These are phyloP conservation scores for Chaetomiaceae sp. DNA, from an alignment of 2,329 filamentous ascomycete genomes.

Conservation along the genomic window DNA sequence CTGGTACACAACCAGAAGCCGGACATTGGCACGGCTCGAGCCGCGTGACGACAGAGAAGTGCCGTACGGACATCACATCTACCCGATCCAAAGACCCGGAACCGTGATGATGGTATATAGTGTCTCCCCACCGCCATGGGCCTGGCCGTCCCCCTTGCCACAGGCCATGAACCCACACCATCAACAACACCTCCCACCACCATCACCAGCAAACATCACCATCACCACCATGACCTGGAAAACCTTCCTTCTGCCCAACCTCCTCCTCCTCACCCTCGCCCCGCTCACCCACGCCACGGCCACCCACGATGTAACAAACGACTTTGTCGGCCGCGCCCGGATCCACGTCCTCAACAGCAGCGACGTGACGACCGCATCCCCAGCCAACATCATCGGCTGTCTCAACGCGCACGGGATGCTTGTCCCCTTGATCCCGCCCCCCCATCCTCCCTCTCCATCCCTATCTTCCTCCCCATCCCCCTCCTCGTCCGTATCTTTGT, in stretches of 20 bases:
- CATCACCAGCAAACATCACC: neutral
- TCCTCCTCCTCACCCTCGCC: neutral
- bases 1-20: slow-evolving; percentile 1
- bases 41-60: neutral
- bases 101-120: no score
- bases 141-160: no score
- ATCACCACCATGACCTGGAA: no score
- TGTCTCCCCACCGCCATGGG: no score
- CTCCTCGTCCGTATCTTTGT: no score
- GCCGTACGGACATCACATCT: neutral
- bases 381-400: slow-evolving; percentile 21
- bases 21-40: neutral
- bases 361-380: neutral
- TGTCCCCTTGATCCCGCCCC: no score
- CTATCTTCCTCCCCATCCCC: no score
- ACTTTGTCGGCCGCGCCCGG: slow-evolving; percentile 16
- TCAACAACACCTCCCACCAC: neutral
- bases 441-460: no score
- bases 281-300: neutral
- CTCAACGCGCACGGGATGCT: slow-evolving; percentile 14
- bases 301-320: neutral
- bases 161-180: no score
- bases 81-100: neutral
- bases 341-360: slow-evolving; percentile 20
- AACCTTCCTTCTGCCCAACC: neutral